A percentile compares a stretch with the other conserved stretches of the same genome.
These are phyloP conservation scores for Stachybotrys elegans DNA, from an alignment of 2,329 filamentous ascomycete species.

Conservation along the genomic window DNA sequence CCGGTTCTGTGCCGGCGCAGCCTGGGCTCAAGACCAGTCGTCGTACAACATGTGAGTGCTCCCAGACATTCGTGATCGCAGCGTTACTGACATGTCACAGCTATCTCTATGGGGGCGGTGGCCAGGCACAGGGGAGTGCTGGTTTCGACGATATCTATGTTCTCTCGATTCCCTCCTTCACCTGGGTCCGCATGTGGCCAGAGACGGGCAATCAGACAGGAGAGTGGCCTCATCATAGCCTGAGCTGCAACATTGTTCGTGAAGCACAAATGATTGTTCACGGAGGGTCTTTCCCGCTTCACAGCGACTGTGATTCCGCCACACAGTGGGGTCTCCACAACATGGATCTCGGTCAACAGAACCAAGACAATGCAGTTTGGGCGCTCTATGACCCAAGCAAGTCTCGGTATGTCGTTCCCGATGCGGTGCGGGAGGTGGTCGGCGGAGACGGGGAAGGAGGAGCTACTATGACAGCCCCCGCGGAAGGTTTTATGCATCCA, in stretches of 20 bases:
- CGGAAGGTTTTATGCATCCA: conserved; percentile 40
- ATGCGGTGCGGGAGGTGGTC: conserved; percentile 41
- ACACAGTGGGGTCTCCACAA: conserved; percentile 52
- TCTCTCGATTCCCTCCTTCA: conserved; percentile 55
- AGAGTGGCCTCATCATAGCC: conserved; percentile 44
- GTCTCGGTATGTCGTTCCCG: conserved; percentile 47
- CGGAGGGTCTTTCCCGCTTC: conserved; percentile 51
- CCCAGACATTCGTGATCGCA: neutral
- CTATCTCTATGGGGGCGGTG: conserved; percentile 56
- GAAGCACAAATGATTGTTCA: conserved; percentile 57
- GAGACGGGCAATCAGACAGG: conserved; percentile 30
- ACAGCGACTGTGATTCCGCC: conserved; percentile 43
- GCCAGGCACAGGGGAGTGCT: conserved; percentile 35
- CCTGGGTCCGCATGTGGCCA: conserved; percentile 53
- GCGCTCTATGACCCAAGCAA: conserved; percentile 43
- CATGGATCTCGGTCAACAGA: conserved; percentile 48
- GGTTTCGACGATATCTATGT: conserved; percentile 60
- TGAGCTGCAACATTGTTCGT: conserved; percentile 51
- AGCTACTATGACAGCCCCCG: conserved; percentile 46
- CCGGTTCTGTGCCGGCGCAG: conserved; percentile 56
- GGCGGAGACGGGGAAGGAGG: conserved; percentile 45
- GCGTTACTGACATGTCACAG: conserved; percentile 26
- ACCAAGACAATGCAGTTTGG: conserved; percentile 41
- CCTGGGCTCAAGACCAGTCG: conserved; percentile 53
- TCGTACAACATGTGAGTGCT: conserved; percentile 58